Evolutionary conservation across 139 green algal species (phyloP).

Genomic region (Chlamydomonas applanata): DNA sequence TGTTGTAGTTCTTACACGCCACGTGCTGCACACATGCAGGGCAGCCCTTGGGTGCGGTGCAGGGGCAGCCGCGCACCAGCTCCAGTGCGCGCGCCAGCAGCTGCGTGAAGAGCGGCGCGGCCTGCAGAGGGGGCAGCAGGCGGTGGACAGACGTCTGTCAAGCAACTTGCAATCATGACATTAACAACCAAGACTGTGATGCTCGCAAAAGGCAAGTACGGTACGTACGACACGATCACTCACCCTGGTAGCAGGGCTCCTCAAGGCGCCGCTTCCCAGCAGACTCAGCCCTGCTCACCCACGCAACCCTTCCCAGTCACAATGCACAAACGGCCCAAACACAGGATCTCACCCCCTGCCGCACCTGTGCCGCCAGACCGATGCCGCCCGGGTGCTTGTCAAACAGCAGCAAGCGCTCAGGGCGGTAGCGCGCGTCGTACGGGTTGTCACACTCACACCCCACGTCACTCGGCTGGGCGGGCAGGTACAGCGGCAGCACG

Average conservation of each 20-base stretch:
- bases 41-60: conserved; percentile 67
- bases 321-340: not conserved
- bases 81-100: conserved; percentile 70
- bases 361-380: conserved; percentile 71
- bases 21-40: conserved; percentile 86
- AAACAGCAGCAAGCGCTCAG: conserved; percentile 89
- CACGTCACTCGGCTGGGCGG: conserved; percentile 46
- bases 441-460: conserved; percentile 75
- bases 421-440: conserved; percentile 71
- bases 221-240: too few species aligned
- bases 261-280: too few species aligned
- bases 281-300: too few species aligned
- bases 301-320: too few species aligned
- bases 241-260: too few species aligned
- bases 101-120: conserved; percentile 59
- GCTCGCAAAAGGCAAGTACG: too few species aligned
- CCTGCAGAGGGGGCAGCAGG: too few species aligned
- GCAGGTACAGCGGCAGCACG: conserved; percentile 81
- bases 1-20: conserved; percentile 87
- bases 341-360: not conserved
- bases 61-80: conserved; percentile 75
- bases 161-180: too few species aligned
- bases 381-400: conserved; percentile 88
- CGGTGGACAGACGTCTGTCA: too few species aligned
- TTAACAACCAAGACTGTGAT: too few species aligned